phyloP scores from a whole-genome alignment of 176 grass and related monocot genomes.

The Tillandsia fasciculata region DNA sequence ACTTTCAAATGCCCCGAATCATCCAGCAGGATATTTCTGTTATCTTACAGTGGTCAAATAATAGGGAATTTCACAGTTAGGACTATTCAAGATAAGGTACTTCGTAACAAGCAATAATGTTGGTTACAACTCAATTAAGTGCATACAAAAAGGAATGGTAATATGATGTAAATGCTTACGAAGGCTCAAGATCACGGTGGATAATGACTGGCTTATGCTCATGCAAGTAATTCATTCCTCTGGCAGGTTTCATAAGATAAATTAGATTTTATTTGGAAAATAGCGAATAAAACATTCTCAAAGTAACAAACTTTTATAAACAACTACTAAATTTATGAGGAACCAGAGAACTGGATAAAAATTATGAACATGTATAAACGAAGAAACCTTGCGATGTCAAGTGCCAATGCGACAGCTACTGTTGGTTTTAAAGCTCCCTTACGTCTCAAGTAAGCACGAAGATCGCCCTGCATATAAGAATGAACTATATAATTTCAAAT shows the following conservation, averaged over 20 bases:
- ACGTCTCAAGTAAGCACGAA: slow-evolving; percentile 46
- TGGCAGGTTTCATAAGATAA: slow-evolving; percentile 34
- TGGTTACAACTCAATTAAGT: no score
- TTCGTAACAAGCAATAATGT: no score
- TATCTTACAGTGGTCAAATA: slow-evolving; percentile 33
- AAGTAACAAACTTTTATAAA: neutral
- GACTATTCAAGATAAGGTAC: neutral
- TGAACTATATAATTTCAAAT: slow-evolving; percentile 12
- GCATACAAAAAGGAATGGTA: neutral
- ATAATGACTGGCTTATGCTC: slow-evolving; percentile 92
- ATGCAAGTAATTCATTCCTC: slow-evolving; percentile 96
- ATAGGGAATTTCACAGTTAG: neutral
- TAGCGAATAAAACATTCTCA: neutral
- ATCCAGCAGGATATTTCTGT: slow-evolving; percentile 92
- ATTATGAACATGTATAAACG: neutral
- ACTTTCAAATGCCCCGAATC: slow-evolving; percentile 95
- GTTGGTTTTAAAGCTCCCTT: slow-evolving; percentile 50
- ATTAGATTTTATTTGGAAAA: slow-evolving; percentile 14
- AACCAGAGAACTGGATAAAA: neutral
- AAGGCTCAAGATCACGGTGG: slow-evolving; percentile 94
- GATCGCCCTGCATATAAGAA: slow-evolving; percentile 55
- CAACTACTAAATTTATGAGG: neutral
- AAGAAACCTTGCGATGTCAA: slow-evolving; percentile 91
- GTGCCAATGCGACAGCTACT: slow-evolving; percentile 76
- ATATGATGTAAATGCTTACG: slow-evolving; percentile 45